Percentiles rank a stretch among this genome's conserved stretches.
These are phyloP conservation scores for Trichoderma gamsii DNA, from an alignment of 495 filamentous ascomycete species.

Conservation along the genomic window DNA sequence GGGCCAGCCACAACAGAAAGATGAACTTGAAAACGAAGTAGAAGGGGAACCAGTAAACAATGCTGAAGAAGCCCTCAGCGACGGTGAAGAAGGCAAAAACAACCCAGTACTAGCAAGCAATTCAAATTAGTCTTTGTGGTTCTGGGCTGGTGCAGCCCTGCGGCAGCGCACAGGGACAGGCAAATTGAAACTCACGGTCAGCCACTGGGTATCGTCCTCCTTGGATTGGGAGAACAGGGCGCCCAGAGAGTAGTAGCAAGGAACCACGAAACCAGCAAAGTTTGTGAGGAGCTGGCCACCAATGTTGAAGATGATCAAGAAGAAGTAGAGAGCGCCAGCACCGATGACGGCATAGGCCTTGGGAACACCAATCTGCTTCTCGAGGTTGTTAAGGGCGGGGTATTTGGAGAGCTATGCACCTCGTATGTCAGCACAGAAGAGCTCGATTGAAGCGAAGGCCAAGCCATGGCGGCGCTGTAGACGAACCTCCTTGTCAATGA, in stretches of 20 bases:
- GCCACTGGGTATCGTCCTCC: constrained; percentile 86
- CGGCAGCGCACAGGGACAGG: background rate
- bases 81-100: constrained; percentile 91
- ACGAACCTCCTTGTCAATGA: constrained; percentile 93
- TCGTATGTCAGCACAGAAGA: background rate
- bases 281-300: constrained; percentile 96
- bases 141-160: background rate
- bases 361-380: constrained; percentile 88
- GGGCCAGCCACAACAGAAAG: constrained; percentile 92
- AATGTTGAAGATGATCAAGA: constrained; percentile 98
- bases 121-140: constrained; percentile 24
- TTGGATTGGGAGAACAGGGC: constrained; percentile 80
- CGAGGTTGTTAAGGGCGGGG: constrained; percentile 87
- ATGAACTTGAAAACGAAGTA: constrained; percentile 99
- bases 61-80: constrained; percentile 84
- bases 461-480: background rate
- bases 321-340: constrained; percentile 82
- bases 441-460: constrained; percentile 9
- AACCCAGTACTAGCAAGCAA: constrained; percentile 78
- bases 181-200: constrained; percentile 45
- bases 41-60: constrained; percentile 99
- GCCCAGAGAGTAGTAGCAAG: constrained; percentile 90
- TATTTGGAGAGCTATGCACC: constrained; percentile 84
- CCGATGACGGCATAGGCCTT: constrained; percentile 96
- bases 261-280: constrained; percentile 87